Evolutionary conservation across 495 filamentous ascomycete genomes (phyloP).

Genomic region (Daldinia concentrica): DNA sequence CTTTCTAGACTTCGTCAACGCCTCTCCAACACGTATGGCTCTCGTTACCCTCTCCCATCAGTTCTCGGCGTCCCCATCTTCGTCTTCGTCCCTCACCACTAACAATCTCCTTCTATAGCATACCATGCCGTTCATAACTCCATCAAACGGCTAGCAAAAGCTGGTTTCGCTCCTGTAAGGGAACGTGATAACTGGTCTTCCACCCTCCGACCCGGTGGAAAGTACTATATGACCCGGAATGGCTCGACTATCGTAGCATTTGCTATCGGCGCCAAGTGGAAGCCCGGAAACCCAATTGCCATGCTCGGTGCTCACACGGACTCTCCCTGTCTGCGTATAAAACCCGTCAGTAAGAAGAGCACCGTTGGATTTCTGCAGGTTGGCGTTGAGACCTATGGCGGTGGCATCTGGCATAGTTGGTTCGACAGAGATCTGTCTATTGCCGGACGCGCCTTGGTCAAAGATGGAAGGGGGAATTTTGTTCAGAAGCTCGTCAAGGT

Average conservation of each 20-base stretch:
- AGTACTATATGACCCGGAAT: conserved; percentile 96
- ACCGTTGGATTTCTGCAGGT: conserved; percentile 91
- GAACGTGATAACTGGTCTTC: conserved; percentile 91
- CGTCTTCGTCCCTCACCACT: conserved; percentile 17
- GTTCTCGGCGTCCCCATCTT: not conserved
- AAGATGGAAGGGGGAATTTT: conserved; percentile 74
- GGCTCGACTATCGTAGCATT: conserved; percentile 94
- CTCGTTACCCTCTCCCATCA: not conserved
- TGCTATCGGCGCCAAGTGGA: conserved; percentile 91
- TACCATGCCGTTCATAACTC: conserved; percentile 91
- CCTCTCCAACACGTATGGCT: conserved; percentile 87
- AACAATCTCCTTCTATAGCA: conserved; percentile 61
- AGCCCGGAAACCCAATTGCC: conserved; percentile 90
- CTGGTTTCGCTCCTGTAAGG: conserved; percentile 88
- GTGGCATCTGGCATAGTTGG: conserved; percentile 85
- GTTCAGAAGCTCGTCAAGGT: conserved; percentile 89
- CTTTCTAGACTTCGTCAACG: conserved; percentile 93
- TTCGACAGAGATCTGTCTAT: conserved; percentile 95
- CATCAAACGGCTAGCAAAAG: conserved; percentile 75
- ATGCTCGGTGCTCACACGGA: conserved; percentile 98
- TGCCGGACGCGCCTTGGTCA: conserved; percentile 88
- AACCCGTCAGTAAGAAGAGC: conserved; percentile 89
- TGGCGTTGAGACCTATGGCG: conserved; percentile 95
- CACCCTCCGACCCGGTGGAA: conserved; percentile 82
- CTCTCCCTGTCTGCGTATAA: conserved; percentile 88